Conservation (phyloP, 768 basidiomycete genomes). For the Xerocomellus chrysenteron region DNA sequence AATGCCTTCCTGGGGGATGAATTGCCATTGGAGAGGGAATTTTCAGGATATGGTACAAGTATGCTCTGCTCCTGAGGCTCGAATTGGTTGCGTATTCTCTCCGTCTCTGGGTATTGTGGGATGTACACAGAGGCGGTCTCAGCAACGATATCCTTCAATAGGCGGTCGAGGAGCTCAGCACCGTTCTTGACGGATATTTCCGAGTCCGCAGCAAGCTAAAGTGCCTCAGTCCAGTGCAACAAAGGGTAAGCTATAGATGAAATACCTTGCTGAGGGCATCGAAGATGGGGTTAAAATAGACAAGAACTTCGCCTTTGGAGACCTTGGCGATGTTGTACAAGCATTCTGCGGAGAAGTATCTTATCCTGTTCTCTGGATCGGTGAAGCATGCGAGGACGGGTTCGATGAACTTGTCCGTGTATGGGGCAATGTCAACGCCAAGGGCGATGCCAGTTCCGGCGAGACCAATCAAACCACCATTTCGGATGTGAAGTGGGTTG, state of each 20-base stretch:
- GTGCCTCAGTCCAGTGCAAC: slow-evolving; percentile 9
- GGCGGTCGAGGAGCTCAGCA: slow-evolving; percentile 91
- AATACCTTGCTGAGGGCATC: slow-evolving; percentile 94
- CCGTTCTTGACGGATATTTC: slow-evolving; percentile 98
- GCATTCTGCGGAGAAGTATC: slow-evolving; percentile 97
- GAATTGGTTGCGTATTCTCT: slow-evolving; percentile 50
- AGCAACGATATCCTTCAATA: slow-evolving; percentile 97
- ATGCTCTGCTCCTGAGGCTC: slow-evolving; percentile 53
- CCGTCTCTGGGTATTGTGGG: slow-evolving; percentile 81
- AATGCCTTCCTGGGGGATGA: slow-evolving; percentile 70
- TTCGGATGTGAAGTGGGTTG: slow-evolving; percentile 86
- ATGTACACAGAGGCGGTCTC: slow-evolving; percentile 96
- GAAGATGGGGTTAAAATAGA: slow-evolving; percentile 98
- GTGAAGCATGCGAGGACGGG: slow-evolving; percentile 89
- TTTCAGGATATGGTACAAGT: slow-evolving; percentile 63
- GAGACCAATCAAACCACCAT: slow-evolving; percentile 93
- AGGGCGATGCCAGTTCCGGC: slow-evolving; percentile 97
- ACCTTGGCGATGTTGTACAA: slow-evolving; percentile 98
- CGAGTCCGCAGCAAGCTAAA: slow-evolving; percentile 90
- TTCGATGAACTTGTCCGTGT: slow-evolving; percentile 91
- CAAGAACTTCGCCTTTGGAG: slow-evolving; percentile 92
- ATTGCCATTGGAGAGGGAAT: slow-evolving; percentile 25
- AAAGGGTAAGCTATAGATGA: neutral
- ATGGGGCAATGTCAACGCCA: slow-evolving; percentile 88
- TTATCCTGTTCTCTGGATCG: slow-evolving; percentile 91